These are phyloP conservation scores for Xanthoconium stramineum DNA, from an alignment of 768 basidiomycete genomes.

Conservation along the genomic window DNA sequence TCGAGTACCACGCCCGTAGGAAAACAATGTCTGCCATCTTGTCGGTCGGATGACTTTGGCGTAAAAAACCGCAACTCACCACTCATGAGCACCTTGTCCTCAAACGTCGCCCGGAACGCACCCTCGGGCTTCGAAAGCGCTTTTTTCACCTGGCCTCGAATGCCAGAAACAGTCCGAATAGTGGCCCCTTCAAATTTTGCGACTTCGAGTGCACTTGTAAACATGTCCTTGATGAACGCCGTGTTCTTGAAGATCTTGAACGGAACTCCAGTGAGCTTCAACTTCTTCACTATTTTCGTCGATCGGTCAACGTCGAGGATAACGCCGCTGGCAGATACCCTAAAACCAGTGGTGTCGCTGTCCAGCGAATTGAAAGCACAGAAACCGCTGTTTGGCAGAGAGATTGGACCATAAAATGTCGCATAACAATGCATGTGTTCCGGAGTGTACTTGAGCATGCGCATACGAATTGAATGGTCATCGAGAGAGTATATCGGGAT, in stretches of 20 bases:
- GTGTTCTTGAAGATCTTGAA: slow-evolving; percentile 99
- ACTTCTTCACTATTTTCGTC: slow-evolving; percentile 95
- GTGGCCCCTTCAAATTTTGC: slow-evolving; percentile 99
- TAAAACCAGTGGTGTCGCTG: slow-evolving; percentile 69
- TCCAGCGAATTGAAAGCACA: slow-evolving; percentile 91
- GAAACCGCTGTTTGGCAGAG: slow-evolving; percentile 92
- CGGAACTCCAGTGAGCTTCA: slow-evolving; percentile 93
- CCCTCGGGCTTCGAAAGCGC: slow-evolving; percentile 94
- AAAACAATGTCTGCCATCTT: slow-evolving; percentile 77
- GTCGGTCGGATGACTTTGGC: background rate
- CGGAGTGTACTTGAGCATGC: slow-evolving; percentile 99
- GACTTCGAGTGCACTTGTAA: slow-evolving; percentile 87
- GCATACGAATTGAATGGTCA: slow-evolving; percentile 97
- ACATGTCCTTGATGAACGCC: slow-evolving; percentile 98
- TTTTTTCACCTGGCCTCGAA: slow-evolving; percentile 96
- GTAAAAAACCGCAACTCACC: slow-evolving; percentile 50
- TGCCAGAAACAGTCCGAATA: slow-evolving; percentile 91
- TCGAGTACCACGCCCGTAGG: slow-evolving; percentile 93
- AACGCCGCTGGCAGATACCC: slow-evolving; percentile 91
- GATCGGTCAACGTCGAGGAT: slow-evolving; percentile 92
- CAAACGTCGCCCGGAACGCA: slow-evolving; percentile 93
- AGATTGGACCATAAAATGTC: slow-evolving; percentile 92
- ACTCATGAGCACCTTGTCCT: slow-evolving; percentile 95
- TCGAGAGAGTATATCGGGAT: slow-evolving; percentile 95
- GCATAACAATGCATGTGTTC: slow-evolving; percentile 99